These are phyloP conservation scores for Seiridium cupressi DNA, from an alignment of 2,329 filamentous ascomycete genomes.

Conservation along the genomic window DNA sequence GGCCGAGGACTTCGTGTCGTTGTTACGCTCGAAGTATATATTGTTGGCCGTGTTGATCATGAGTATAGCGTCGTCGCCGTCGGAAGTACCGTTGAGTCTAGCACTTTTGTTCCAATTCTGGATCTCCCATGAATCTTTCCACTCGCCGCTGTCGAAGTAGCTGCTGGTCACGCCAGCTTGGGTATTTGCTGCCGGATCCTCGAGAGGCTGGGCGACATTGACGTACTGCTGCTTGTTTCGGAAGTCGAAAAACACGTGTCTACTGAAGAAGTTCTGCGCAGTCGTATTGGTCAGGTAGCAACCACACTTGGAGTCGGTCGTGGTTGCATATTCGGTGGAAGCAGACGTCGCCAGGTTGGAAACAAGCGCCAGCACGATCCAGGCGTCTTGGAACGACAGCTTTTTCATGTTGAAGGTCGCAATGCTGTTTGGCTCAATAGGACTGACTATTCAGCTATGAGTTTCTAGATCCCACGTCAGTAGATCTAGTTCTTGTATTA, in stretches of 20 bases:
- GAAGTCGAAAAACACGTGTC: constrained; percentile 51
- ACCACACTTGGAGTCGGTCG: constrained; percentile 36
- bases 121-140: constrained; percentile 29
- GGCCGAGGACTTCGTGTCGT: constrained; percentile 29
- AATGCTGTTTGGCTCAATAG: not conserved
- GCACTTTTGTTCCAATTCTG: constrained; percentile 35
- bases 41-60: constrained; percentile 40
- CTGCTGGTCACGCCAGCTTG: constrained; percentile 24
- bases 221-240: constrained; percentile 39
- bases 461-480: too few relatives aligned
- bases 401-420: constrained; percentile 13
- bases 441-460: too few relatives aligned
- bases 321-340: constrained; percentile 15
- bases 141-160: constrained; percentile 28
- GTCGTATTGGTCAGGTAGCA: constrained; percentile 49
- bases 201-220: constrained; percentile 24
- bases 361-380: constrained; percentile 1
- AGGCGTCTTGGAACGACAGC: not conserved
- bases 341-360: constrained; percentile 11
- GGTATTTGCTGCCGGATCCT: constrained; percentile 24
- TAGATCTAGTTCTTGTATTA: too few relatives aligned
- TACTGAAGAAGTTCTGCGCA: constrained; percentile 39
- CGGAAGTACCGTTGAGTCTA: constrained; percentile 9
- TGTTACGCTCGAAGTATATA: constrained; percentile 43
- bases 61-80: constrained; percentile 28